Evolutionary conservation across 2,329 filamentous ascomycete species (phyloP).

Genomic region (Fusarium bactridioides): DNA sequence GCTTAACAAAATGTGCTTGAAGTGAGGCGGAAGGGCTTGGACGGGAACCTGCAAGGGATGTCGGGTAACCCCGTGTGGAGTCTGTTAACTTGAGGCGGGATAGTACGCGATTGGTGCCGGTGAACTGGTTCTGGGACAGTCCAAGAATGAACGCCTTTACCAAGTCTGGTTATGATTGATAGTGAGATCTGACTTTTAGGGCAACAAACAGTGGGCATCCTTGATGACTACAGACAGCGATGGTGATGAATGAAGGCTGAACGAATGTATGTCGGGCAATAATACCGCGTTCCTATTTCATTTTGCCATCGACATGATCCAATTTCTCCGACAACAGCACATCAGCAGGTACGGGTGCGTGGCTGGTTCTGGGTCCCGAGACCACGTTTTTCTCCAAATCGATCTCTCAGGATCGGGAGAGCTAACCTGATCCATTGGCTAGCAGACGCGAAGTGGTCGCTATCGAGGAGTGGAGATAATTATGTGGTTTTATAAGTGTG

Average conservation of each 20-base stretch:
- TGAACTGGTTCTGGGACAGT: slow-evolving; percentile 40
- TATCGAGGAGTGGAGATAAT: slow-evolving; percentile 7
- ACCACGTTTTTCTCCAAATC: slow-evolving; percentile 31
- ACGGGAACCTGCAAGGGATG: slow-evolving; percentile 35
- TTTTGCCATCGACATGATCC: neutral
- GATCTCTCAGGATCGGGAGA: slow-evolving; percentile 29
- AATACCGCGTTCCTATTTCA: neutral
- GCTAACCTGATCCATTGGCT: slow-evolving; percentile 19
- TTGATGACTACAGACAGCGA: slow-evolving; percentile 12
- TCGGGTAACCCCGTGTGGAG: slow-evolving; percentile 43
- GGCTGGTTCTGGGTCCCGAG: slow-evolving; percentile 30
- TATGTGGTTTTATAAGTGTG: slow-evolving; percentile 33
- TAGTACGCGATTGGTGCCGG: slow-evolving; percentile 43
- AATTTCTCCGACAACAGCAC: slow-evolving; percentile 12
- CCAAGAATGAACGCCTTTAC: slow-evolving; percentile 32
- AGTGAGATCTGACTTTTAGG: slow-evolving; percentile 26
- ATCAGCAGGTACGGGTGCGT: slow-evolving; percentile 31
- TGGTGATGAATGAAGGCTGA: slow-evolving; percentile 22
- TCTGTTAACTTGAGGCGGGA: slow-evolving; percentile 37
- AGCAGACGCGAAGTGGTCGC: slow-evolving; percentile 1
- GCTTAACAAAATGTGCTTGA: slow-evolving; percentile 26
- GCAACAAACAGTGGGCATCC: slow-evolving; percentile 1
- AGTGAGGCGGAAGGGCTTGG: slow-evolving; percentile 39
- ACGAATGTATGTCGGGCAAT: neutral
- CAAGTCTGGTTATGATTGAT: slow-evolving; percentile 32